These are phyloP conservation scores for Lactuca sativa DNA, from an alignment of 129 eudicot genomes.

Conservation along the genomic window DNA sequence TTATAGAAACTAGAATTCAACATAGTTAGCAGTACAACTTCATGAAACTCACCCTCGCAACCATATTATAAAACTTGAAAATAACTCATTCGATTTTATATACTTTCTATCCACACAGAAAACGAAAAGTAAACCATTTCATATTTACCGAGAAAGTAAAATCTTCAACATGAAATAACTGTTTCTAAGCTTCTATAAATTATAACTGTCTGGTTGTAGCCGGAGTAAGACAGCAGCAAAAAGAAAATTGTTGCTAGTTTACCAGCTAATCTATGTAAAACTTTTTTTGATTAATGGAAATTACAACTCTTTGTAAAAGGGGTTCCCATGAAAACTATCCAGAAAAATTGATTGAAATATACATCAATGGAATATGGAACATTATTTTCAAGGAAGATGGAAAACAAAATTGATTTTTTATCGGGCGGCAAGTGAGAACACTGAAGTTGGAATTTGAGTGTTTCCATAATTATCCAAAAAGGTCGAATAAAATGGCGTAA, in stretches of 20 bases:
- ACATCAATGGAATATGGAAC: neutral
- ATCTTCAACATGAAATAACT: neutral
- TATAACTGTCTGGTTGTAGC: neutral
- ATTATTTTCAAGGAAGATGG: neutral
- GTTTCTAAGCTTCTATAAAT: conserved; percentile 20
- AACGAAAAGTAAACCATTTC: too few species aligned
- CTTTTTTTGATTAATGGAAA: too few species aligned
- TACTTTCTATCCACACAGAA: too few species aligned
- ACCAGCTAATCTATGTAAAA: too few species aligned
- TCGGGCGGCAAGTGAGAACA: conserved; percentile 15
- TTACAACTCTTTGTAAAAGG: too few species aligned
- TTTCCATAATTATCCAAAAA: neutral
- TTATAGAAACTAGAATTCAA: too few species aligned
- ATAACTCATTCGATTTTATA: too few species aligned
- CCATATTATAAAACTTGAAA: too few species aligned
- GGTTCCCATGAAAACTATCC: conserved; percentile 7
- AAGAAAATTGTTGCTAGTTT: too few species aligned
- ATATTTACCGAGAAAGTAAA: neutral
- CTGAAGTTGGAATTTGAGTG: neutral
- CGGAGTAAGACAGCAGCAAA: neutral
- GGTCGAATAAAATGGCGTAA: neutral
- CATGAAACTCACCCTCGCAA: too few species aligned
- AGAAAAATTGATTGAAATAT: neutral
- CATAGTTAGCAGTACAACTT: too few species aligned
- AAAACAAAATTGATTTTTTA: conserved; percentile 2